Base-by-base conservation (phyloP, 331 rosid species). In the Ulmus americana region DNA sequence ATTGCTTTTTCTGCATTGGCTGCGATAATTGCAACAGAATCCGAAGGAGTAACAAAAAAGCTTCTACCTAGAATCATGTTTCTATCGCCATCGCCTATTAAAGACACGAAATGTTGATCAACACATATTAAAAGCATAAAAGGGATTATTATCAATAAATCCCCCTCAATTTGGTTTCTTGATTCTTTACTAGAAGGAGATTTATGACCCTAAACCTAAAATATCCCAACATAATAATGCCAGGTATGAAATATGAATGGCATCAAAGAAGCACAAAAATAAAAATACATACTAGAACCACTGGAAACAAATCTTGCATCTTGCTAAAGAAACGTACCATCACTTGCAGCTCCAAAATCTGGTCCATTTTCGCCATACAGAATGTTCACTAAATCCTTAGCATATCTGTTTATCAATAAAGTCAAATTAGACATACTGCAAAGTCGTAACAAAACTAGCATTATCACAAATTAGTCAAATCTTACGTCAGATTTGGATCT, bases 271-370 rank as follows among this genome's bases (percentile, higher is more conserved):
- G 35, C 49, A 13, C 20, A n/a, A 6, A 28, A 5, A 41, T 45
- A 43, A 42, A 44, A 44, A 52, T 18, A 18, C 7, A 28, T 45
- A 2, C 42, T 62, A 12, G 8, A 63, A 28, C n/a, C 39, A 42
- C 35, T 42, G 20, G 45, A 49, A 16, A 52, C 45, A 64, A 45
- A 13, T 59, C 58, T 53, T 38, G 28, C 61, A 56, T 46, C 64
- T 54, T 45, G 39, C 40, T 76, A 43, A 59, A 53, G 75, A 64
- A 70, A 56, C 75, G 71, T 85, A 94, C 99, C 99, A 84, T 94
- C 99, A 80, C 99, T 94, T 61, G 97, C 97, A 44, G 97, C 97
- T 60, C 97, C 99, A 35, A 94, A 85, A 86, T 90, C 99, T 62
- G 96, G 95, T 76, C 95, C 99, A 55, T 87, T 82, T 73, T 83